Evolutionary conservation across 345 rosid species (phyloP).

Genomic region (Euphorbia lathyris): DNA sequence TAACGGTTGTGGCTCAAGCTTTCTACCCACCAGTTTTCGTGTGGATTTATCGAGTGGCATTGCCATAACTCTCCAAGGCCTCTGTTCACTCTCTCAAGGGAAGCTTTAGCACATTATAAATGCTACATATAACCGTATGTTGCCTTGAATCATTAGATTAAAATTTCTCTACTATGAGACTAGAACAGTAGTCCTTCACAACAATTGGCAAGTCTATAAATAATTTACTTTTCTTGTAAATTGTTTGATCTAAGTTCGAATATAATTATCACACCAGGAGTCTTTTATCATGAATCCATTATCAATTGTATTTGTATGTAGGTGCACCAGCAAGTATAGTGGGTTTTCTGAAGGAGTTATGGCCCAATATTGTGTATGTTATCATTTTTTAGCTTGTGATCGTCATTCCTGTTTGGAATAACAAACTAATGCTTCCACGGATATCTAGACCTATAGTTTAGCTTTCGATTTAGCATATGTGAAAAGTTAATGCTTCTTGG

Average conservation of each 20-base stretch:
- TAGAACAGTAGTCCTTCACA: neutral
- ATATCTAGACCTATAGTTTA: no score
- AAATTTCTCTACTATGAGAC: neutral
- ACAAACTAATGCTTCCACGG: no score
- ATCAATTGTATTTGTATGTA: conserved; percentile 15
- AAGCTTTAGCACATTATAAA: no score
- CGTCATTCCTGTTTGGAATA: neutral
- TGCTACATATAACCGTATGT: no score
- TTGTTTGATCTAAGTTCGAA: neutral
- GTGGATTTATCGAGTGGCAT: conserved; percentile 67
- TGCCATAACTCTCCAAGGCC: conserved; percentile 87
- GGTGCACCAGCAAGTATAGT: conserved; percentile 66
- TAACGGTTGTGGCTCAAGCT: conserved; percentile 64
- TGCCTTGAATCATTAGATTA: neutral
- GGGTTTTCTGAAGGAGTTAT: conserved; percentile 64
- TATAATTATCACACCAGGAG: neutral
- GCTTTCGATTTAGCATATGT: no score
- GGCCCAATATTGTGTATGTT: conserved; percentile 57
- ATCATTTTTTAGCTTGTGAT: neutral
- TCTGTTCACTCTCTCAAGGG: conserved; percentile 94
- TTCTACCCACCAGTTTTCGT: conserved; percentile 71
- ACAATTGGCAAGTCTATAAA: neutral
- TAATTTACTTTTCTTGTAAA: neutral
- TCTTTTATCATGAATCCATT: conserved; percentile 7
- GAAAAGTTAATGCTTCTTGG: no score